These are phyloP conservation scores for Plasmodium fragile DNA, from an alignment of 169 alveolate species.

Conservation along the genomic window DNA sequence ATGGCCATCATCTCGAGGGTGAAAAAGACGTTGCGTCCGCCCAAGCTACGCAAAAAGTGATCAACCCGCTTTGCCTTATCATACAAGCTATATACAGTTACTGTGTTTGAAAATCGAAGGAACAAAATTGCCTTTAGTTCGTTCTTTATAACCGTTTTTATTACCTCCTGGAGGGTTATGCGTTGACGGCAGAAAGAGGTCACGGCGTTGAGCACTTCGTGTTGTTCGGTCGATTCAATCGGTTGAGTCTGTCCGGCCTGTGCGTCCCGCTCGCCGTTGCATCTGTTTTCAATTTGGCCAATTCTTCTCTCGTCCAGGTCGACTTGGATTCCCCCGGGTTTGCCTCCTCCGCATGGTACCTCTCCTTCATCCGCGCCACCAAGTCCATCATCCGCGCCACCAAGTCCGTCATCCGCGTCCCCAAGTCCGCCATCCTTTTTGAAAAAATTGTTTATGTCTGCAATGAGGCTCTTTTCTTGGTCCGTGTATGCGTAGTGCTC, in stretches of 20 bases:
- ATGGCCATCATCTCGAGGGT: not conserved
- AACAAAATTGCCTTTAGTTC: conserved; percentile 51
- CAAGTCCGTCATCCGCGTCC: not conserved
- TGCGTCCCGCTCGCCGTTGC: not conserved
- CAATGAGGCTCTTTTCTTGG: not conserved
- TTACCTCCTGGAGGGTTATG: not conserved
- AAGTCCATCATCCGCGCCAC: not conserved
- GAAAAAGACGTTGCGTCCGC: conserved; percentile 7
- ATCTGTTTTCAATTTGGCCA: not conserved
- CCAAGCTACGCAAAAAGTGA: not conserved
- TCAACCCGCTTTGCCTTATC: conserved; percentile 33
- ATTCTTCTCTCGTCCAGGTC: not conserved
- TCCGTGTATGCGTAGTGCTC: not conserved
- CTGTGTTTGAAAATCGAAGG: not conserved
- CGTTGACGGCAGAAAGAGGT: conserved; percentile 8
- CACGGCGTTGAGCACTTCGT: not conserved
- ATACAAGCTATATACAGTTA: not conserved
- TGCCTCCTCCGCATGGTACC: not conserved
- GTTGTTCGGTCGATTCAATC: not conserved
- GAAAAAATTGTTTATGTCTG: not conserved
- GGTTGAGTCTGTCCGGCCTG: not conserved
- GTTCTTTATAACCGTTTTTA: conserved; percentile 2
- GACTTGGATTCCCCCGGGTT: not conserved
- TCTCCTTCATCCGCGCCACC: not conserved
- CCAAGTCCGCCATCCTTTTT: not conserved